A percentile compares a stretch with the other conserved stretches of the same genome.
These are phyloP conservation scores for Herpetospermum pedunculosum DNA, from an alignment of 306 rosid species.

Conservation along the genomic window DNA sequence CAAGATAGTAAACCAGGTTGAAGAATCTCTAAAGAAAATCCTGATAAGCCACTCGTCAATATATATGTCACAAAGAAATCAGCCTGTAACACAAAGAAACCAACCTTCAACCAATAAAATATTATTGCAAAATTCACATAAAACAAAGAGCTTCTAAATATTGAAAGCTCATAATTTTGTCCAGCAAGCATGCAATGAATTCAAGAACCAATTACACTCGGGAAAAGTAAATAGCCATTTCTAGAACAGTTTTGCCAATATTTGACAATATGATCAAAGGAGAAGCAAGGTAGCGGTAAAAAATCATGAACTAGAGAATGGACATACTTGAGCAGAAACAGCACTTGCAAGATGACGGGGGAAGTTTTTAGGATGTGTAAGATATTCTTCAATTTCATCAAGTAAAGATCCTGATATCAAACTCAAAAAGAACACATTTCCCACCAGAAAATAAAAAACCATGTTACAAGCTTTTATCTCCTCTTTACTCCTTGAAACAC, in stretches of 20 bases:
- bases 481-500: slow-evolving; percentile 67
- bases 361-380: slow-evolving; percentile 46
- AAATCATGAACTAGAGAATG: slow-evolving; percentile 11
- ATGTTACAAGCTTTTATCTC: slow-evolving; percentile 91
- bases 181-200: background rate
- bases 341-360: slow-evolving; percentile 69
- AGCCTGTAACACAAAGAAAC: slow-evolving; percentile 44
- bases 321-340: slow-evolving; percentile 72
- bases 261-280: background rate
- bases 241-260: background rate
- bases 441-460: slow-evolving; percentile 87
- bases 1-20: slow-evolving; percentile 73
- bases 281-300: background rate
- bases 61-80: slow-evolving; percentile 92
- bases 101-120: background rate
- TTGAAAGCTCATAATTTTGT: background rate
- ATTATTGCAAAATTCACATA: background rate
- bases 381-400: slow-evolving; percentile 60
- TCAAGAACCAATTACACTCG: background rate
- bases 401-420: slow-evolving; percentile 84
- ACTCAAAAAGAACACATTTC: slow-evolving; percentile 80
- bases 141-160: background rate
- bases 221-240: background rate
- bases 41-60: slow-evolving; percentile 72
- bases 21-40: slow-evolving; percentile 82